phyloP scores from a whole-genome alignment of 306 rosid species.

The Amphicarpaea edgeworthii region DNA sequence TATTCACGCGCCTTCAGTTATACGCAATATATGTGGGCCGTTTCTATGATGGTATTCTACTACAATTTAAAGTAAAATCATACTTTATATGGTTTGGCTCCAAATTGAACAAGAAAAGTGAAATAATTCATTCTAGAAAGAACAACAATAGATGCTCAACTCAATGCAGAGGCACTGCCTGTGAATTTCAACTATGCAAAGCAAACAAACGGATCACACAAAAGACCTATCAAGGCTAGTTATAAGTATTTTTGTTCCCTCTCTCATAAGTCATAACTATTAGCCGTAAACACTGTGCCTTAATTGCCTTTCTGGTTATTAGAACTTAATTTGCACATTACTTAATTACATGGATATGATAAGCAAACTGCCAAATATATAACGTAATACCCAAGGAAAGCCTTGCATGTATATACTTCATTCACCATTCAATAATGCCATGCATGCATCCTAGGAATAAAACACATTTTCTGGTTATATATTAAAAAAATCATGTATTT shows the following conservation, averaged over 20 bases:
- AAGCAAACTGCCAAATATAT: slow-evolving; percentile 11
- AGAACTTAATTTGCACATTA: not conserved
- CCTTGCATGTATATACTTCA: not conserved
- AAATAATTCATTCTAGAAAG: slow-evolving; percentile 11
- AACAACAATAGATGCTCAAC: not conserved
- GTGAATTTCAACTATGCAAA: not conserved
- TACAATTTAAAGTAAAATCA: slow-evolving; percentile 19
- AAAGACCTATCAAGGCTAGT: not conserved
- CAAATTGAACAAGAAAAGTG: not conserved
- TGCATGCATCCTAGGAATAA: slow-evolving; percentile 18
- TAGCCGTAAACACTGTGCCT: not conserved
- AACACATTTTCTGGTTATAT: not conserved
- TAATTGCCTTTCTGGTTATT: not conserved
- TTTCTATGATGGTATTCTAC: not conserved
- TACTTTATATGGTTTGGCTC: not conserved
- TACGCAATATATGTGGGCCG: slow-evolving; percentile 4
- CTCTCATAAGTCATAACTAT: not conserved
- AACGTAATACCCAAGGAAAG: not conserved
- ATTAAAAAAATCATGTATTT: not conserved
- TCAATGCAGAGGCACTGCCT: not conserved
- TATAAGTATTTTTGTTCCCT: not conserved
- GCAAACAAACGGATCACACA: slow-evolving; percentile 8
- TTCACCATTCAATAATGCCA: not conserved
- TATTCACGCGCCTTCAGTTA: not conserved
- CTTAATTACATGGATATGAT: too few species aligned